Evolutionary conservation across 202 grass and related monocot genomes (phyloP), one percentile per base, ranked within the genome.

Genomic region (Carex sylvatica): DNA sequence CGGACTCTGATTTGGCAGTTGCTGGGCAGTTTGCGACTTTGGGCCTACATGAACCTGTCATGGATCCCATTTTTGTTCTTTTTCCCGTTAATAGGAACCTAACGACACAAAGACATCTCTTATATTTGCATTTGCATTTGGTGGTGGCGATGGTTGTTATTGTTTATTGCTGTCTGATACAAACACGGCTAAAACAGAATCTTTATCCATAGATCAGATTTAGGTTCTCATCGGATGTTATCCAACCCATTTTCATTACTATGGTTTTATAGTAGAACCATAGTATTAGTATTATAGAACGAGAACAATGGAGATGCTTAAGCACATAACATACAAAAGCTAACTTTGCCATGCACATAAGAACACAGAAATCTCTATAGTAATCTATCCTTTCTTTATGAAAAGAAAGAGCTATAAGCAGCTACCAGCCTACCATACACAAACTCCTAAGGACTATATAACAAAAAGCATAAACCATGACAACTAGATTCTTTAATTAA

Each of bases 401-500:
- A 76, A 51, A 73, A 24, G 19, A 28, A 76, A 44, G 20, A 51
- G 67, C 51, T 55, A 9, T 55, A 18, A 6, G 1, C n/a, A 40
- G 38, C 38, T 40, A 40, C 38, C 38, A 40, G 38, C 38, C 38
- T 75, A 75, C 24, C 47, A 75, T 33, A 47, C 47, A 31, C 35
- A 74, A 49, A 22, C 44, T 53, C 70, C 23, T 23, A 53, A 26
- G 70, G 12, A 24, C 44, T 26, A 74, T 52, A 74, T 53, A 26
- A 74, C 13, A 23, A 53, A 11, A 53, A 65, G 24, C 20, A 52
- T 19, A 70, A 46, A 70, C 2, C 46, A 19, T 3, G 8, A 20
- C 33, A 19, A 70, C 12, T 70, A 69, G n/a, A 40, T 44, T 70
- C 36, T 44, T 24, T 72, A 72, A 49, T 72, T 72, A 73, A 51